Conservation (phyloP, 176 grass and related monocot species). For the Cenchrus americanus region DNA sequence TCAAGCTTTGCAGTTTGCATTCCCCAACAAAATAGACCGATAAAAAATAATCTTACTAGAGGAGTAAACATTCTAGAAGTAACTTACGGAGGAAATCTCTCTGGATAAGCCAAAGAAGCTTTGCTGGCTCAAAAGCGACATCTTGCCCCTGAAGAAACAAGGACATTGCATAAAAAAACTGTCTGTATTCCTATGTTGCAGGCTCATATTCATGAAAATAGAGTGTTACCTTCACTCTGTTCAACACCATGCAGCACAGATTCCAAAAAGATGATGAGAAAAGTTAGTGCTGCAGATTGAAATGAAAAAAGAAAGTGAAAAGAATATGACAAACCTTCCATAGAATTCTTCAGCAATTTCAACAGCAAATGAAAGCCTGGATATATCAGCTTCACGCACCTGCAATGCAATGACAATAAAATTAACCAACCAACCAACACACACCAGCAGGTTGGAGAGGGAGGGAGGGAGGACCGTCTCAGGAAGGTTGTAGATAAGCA, state of each 20-base stretch:
- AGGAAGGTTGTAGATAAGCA: constrained; percentile 98
- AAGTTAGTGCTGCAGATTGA: constrained; percentile 33
- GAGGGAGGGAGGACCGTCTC: constrained; percentile 70
- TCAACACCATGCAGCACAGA: constrained; percentile 39
- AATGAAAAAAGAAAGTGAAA: neutral
- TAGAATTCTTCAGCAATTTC: constrained; percentile 99
- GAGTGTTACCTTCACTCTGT: constrained; percentile 92
- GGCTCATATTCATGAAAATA: neutral
- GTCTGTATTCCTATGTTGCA: neutral
- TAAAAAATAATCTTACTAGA: constrained; percentile 1
- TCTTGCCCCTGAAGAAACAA: constrained; percentile 81
- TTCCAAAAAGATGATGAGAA: constrained; percentile 1
- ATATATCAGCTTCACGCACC: constrained; percentile 99
- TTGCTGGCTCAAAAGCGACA: constrained; percentile 95
- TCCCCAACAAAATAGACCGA: constrained; percentile 16
- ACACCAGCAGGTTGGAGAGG: neutral
- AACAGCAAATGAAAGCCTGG: constrained; percentile 93
- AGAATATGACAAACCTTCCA: constrained; percentile 75
- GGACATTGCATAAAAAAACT: constrained; percentile 1
- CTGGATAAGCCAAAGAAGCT: constrained; percentile 99
- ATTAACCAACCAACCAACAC: neutral
- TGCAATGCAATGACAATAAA: constrained; percentile 49
- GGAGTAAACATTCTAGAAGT: constrained; percentile 12
- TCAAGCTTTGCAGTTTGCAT: neutral
- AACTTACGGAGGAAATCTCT: constrained; percentile 98